Base-by-base conservation (phyloP, 2,329 filamentous ascomycete genomes). In the Colletotrichum echinochloae region DNA sequence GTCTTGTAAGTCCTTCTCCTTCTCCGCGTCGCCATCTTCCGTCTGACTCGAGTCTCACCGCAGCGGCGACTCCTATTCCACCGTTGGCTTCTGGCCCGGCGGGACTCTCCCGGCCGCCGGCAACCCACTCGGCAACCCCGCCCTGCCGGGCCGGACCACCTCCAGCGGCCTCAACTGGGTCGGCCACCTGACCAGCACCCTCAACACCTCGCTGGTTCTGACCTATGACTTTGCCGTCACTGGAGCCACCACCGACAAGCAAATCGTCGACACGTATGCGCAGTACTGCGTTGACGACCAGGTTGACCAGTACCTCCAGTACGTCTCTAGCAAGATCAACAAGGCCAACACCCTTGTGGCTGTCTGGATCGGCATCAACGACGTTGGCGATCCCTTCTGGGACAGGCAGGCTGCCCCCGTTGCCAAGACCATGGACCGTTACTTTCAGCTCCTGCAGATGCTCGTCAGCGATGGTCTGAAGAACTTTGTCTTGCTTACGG, bases 61-160 rank as follows among this genome's bases (percentile, higher is more conserved):
- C 12, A 87, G 86, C 74, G 88, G 88, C 52, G 86, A 90, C 74
- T 89, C 87, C 5, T 90, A 90, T 78, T 87, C 87, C 1, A 84
- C 85, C 73, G 89, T 87, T 2, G 86, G 85, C 49, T 91, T 91
- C 80, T 79, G 88, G 73, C 76, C 84, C 52, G 79, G 78, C 39
- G 79, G 80, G 26, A 78, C 81, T 3, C 85, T 89, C 66, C 87
- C 89, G 11, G 84, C 81, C n/a, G 72, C 80, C 14, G 77, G 79
- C 7, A 88, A 89, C 75, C 88, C 89, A 0, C 80, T 91, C 72
- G 89, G 89, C 14, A 91, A 91, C 78, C 89, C 89, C 1, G 56
- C 80, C 1, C 85, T 86, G 56, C 85, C 84, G 0, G 83, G 85
- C 20, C 83, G 78, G 71, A 86, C 85, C 6, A 81, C 83, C 23